Conservation (phyloP, 352 stramenopile genomes). For the Elongisporangium undulatum region DNA sequence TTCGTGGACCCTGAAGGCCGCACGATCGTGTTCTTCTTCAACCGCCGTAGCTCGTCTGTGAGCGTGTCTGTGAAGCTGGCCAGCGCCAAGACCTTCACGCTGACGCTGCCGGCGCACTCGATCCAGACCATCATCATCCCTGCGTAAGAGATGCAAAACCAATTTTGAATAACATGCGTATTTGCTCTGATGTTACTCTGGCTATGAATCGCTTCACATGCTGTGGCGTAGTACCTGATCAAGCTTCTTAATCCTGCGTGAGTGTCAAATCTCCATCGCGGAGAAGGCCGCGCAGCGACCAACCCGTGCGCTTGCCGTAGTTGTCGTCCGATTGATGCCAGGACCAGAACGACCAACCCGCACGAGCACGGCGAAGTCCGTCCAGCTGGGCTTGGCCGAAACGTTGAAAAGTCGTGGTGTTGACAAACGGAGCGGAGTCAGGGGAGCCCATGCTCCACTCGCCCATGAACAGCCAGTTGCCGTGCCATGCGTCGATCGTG, state of each 20-base stretch:
- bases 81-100: slow-evolving; percentile 9
- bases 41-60: slow-evolving; percentile 27
- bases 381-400: slow-evolving; percentile 59
- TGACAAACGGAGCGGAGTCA: slow-evolving; percentile 18
- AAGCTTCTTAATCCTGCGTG: neutral
- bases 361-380: slow-evolving; percentile 53
- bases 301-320: slow-evolving; percentile 46
- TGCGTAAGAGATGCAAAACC: neutral
- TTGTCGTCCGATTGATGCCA: slow-evolving; percentile 76
- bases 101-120: slow-evolving; percentile 23
- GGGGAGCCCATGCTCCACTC: slow-evolving; percentile 26
- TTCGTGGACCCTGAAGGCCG: slow-evolving; percentile 29
- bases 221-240: too few species aligned
- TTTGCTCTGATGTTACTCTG: too few species aligned
- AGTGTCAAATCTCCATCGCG: slow-evolving; percentile 9
- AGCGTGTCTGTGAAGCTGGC: slow-evolving; percentile 18
- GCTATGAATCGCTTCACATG: too few species aligned
- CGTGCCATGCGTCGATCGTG: slow-evolving; percentile 15
- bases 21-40: slow-evolving; percentile 28
- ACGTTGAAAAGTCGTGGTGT: slow-evolving; percentile 33
- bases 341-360: slow-evolving; percentile 84
- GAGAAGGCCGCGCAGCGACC: slow-evolving; percentile 64
- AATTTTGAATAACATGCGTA: neutral
- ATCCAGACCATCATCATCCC: slow-evolving; percentile 27
- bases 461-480: slow-evolving; percentile 21